Evolutionary conservation across 208 protist species (phyloP).

Genomic region (Novymonas esmeraldas): DNA sequence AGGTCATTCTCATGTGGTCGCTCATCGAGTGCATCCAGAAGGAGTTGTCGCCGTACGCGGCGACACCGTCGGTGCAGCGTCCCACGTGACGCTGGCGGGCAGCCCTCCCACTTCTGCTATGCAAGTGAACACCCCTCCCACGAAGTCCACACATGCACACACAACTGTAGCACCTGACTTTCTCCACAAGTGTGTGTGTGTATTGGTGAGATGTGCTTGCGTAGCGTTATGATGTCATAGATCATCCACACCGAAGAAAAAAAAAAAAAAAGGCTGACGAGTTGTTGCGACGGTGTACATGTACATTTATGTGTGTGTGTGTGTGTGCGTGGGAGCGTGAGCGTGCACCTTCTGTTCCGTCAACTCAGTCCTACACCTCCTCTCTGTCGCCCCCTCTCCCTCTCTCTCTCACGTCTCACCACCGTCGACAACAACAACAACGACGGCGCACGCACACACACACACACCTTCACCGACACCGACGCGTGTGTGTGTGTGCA

Average conservation of each 20-base stretch:
- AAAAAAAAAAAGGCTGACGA: neutral
- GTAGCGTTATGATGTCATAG: no score
- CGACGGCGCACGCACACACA: no score
- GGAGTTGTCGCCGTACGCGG: slow-evolving; percentile 34
- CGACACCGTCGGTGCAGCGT: neutral
- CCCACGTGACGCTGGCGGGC: neutral
- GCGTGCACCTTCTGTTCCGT: no score
- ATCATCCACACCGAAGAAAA: no score
- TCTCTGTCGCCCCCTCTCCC: neutral
- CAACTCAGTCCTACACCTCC: no score
- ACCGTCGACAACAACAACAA: neutral
- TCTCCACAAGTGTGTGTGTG: no score
- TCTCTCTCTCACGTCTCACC: neutral
- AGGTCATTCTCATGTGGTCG: slow-evolving; percentile 92
- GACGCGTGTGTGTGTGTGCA: no score
- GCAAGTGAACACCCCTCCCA: no score
- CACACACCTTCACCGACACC: no score
- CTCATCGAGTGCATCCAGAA: slow-evolving; percentile 85
- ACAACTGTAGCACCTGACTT: no score
- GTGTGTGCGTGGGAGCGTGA: neutral
- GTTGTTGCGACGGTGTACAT: neutral
- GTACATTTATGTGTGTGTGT: neutral
- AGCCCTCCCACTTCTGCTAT: neutral
- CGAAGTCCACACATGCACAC: no score
- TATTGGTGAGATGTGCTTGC: no score